A percentile compares a stretch with the other conserved stretches of the same genome.
phyloP scores from a whole-genome alignment of 441 rosid species.

The Sinapis alba region DNA sequence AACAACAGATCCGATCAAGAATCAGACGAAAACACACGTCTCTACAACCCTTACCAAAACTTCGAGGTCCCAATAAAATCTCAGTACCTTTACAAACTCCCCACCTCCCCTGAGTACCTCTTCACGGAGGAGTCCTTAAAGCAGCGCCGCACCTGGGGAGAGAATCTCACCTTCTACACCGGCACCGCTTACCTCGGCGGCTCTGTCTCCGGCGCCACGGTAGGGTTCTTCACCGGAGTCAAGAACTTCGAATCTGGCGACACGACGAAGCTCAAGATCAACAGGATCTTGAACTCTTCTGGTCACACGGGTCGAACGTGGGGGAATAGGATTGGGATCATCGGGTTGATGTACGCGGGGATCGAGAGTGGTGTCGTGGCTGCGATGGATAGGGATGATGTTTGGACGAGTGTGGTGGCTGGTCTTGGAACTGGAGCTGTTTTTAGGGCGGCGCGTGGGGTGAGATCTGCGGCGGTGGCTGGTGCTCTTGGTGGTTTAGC shows the following conservation, averaged over 20 bases:
- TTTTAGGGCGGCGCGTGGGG: slow-evolving; percentile 85
- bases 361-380: slow-evolving; percentile 79
- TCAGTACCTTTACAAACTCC: slow-evolving; percentile 70
- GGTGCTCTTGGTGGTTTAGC: slow-evolving; percentile 90
- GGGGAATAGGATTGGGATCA: slow-evolving; percentile 84
- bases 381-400: slow-evolving; percentile 71
- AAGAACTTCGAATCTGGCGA: slow-evolving; percentile 74
- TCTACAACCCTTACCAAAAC: slow-evolving; percentile 87
- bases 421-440: slow-evolving; percentile 92
- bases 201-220: slow-evolving; percentile 61
- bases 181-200: slow-evolving; percentile 77
- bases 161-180: slow-evolving; percentile 91
- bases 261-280: slow-evolving; percentile 76
- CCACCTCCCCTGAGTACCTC: slow-evolving; percentile 93
- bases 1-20: slow-evolving; percentile 45
- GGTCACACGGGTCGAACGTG: slow-evolving; percentile 81
- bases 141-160: slow-evolving; percentile 97
- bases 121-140: slow-evolving; percentile 76
- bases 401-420: slow-evolving; percentile 89
- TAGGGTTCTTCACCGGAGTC: slow-evolving; percentile 58
- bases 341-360: slow-evolving; percentile 80
- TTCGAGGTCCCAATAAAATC: slow-evolving; percentile 56
- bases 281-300: slow-evolving; percentile 74
- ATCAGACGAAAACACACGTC: slow-evolving; percentile 50
- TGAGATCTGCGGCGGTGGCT: slow-evolving; percentile 93